These are phyloP conservation scores for Talaromyces nanjingensis DNA, from an alignment of 495 filamentous ascomycete genomes.

Conservation along the genomic window DNA sequence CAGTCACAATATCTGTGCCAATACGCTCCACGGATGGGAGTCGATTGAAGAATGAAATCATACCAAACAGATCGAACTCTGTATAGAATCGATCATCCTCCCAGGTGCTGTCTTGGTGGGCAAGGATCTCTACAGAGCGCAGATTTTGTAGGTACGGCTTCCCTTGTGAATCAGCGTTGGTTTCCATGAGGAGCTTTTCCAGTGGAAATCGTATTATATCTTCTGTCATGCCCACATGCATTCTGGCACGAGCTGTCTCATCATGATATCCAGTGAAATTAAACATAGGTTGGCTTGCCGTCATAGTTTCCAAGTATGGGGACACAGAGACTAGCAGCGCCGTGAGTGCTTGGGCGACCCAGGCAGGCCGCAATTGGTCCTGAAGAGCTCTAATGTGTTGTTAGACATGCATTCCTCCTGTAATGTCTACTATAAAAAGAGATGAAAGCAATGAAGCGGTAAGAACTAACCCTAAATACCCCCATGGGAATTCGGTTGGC, in stretches of 20 bases:
- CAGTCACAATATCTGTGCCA: slow-evolving; percentile 11
- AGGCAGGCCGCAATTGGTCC: not conserved
- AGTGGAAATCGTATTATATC: slow-evolving; percentile 11
- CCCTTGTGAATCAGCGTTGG: slow-evolving; percentile 7
- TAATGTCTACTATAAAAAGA: not conserved
- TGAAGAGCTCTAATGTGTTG: not conserved
- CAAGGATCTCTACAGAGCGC: slow-evolving; percentile 16
- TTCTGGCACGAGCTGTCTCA: not conserved
- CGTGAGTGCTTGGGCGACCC: slow-evolving; percentile 18
- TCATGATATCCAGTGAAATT: not conserved
- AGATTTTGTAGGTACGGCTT: slow-evolving; percentile 20
- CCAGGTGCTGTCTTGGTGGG: not conserved
- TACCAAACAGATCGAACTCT: slow-evolving; percentile 10
- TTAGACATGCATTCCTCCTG: not conserved
- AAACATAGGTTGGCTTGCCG: slow-evolving; percentile 11
- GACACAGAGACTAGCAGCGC: slow-evolving; percentile 20
- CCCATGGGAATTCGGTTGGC: not conserved
- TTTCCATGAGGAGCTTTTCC: slow-evolving; percentile 11
- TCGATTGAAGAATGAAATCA: slow-evolving; percentile 6
- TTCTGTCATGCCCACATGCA: not conserved
- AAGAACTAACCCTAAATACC: not conserved
- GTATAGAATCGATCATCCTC: slow-evolving; percentile 16
- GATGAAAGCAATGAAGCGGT: not conserved
- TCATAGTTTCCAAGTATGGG: slow-evolving; percentile 17
- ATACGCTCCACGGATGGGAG: slow-evolving; percentile 20